Percentiles rank a stretch among this genome's conserved stretches.
Evolutionary conservation across 164 flowering plant species (phyloP).

Genomic region (Amborella trichopoda): DNA sequence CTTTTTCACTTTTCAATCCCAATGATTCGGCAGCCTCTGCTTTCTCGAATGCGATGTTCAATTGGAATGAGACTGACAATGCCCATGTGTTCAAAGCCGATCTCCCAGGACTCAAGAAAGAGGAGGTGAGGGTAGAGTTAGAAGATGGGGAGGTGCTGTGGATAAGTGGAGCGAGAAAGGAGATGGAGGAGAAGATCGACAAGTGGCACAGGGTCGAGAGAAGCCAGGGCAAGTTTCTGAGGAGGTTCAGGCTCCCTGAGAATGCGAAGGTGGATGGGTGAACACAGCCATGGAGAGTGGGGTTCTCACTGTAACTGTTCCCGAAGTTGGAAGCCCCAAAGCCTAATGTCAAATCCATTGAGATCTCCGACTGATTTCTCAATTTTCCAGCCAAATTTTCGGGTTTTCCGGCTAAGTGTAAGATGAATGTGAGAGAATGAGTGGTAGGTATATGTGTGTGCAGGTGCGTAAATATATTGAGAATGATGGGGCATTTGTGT

Average conservation of each 20-base stretch:
- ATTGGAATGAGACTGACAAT: conserved; percentile 2
- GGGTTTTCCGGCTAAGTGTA: too few relatives aligned
- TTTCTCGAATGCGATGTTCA: neutral
- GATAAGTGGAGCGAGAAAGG: neutral
- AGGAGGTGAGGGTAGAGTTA: conserved; percentile 4
- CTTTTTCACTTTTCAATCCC: neutral
- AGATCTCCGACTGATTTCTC: neutral
- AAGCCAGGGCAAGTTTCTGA: conserved; percentile 1
- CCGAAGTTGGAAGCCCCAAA: neutral
- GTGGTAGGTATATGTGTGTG: too few relatives aligned
- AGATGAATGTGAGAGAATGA: too few relatives aligned
- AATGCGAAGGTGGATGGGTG: conserved; percentile 2
- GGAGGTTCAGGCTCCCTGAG: neutral
- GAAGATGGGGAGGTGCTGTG: conserved; percentile 1
- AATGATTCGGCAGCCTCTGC: neutral
- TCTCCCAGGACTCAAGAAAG: conserved; percentile 4
- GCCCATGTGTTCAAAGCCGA: conserved; percentile 5
- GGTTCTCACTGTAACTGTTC: neutral
- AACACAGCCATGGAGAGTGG: neutral
- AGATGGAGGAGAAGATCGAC: neutral
- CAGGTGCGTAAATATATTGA: too few relatives aligned
- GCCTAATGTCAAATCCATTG: neutral
- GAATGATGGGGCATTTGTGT: too few relatives aligned
- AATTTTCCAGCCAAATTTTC: too few relatives aligned
- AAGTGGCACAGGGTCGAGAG: neutral